Evolutionary conservation across 2,329 filamentous ascomycete species (phyloP).

Genomic region (Parafenestella ontariensis): DNA sequence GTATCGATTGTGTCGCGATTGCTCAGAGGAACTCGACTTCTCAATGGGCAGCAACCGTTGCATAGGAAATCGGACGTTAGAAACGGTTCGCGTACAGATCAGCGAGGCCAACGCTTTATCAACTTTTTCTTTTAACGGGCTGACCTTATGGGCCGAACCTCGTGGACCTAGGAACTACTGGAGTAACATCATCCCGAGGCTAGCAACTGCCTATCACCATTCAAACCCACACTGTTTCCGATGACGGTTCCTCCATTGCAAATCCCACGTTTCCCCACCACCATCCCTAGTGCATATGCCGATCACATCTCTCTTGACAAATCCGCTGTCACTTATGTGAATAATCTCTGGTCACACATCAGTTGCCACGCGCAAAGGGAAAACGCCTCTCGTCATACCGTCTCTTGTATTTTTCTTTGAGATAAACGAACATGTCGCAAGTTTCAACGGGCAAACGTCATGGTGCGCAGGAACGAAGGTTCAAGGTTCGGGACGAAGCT

Average conservation of each 20-base stretch:
- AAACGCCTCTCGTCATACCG: background rate
- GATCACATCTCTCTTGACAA: conserved; percentile 15
- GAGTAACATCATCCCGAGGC: conserved; percentile 18
- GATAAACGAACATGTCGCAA: background rate
- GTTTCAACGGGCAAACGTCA: background rate
- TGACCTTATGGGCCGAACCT: background rate
- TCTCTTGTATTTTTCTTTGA: background rate
- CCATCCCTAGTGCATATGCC: conserved; percentile 15
- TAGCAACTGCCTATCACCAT: conserved; percentile 15
- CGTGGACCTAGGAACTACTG: conserved; percentile 4
- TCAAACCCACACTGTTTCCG: background rate
- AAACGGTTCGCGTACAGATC: background rate
- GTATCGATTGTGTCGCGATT: background rate
- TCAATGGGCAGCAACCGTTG: background rate
- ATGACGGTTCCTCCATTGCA: background rate
- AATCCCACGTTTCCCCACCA: conserved; percentile 16
- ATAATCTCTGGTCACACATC: background rate
- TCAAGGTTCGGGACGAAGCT: background rate
- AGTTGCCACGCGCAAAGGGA: background rate
- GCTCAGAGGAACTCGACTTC: background rate
- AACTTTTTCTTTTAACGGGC: background rate
- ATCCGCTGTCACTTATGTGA: background rate
- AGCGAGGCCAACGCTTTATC: background rate
- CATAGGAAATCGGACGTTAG: background rate
- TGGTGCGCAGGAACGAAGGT: conserved; percentile 4